Conservation (phyloP, 2,329 filamentous ascomycete species). For the Coleophoma cylindrospora region DNA sequence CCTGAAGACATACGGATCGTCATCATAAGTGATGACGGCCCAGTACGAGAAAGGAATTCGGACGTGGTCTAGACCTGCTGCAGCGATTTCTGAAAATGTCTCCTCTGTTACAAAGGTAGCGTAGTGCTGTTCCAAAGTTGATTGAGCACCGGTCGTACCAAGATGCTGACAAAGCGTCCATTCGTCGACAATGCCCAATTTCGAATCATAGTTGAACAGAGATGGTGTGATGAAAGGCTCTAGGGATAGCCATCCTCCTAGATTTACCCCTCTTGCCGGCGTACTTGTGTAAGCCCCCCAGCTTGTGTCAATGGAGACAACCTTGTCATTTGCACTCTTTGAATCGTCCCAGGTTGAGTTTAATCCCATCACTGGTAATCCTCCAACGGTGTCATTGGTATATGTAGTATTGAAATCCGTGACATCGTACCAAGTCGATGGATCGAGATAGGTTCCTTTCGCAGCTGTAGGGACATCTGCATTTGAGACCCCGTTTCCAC, state of each 20-base stretch:
- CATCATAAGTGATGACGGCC: slow-evolving; percentile 80
- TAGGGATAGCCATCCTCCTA: slow-evolving; percentile 90
- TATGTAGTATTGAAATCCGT: slow-evolving; percentile 92
- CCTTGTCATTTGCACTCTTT: slow-evolving; percentile 68
- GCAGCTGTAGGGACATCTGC: slow-evolving; percentile 49
- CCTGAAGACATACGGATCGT: slow-evolving; percentile 81
- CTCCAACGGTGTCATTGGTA: slow-evolving; percentile 77
- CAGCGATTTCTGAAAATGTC: slow-evolving; percentile 78
- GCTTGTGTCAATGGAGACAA: slow-evolving; percentile 68
- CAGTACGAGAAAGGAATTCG: slow-evolving; percentile 95
- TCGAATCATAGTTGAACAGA: slow-evolving; percentile 65
- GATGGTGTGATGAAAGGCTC: slow-evolving; percentile 97
- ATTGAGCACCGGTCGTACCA: slow-evolving; percentile 56
- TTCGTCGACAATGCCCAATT: slow-evolving; percentile 71
- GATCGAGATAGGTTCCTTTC: slow-evolving; percentile 76
- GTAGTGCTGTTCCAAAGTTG: slow-evolving; percentile 84
- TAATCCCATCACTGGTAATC: slow-evolving; percentile 86
- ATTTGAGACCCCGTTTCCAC: slow-evolving; percentile 50
- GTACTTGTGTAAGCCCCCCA: slow-evolving; percentile 74
- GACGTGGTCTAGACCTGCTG: slow-evolving; percentile 92
- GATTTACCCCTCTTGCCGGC: slow-evolving; percentile 83
- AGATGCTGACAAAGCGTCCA: slow-evolving; percentile 72
- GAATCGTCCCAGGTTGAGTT: slow-evolving; percentile 84
- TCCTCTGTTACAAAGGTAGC: slow-evolving; percentile 80
- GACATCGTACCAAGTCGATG: slow-evolving; percentile 88